Base-by-base conservation (phyloP, 768 basidiomycete species). In the Lactarius evosmus region DNA sequence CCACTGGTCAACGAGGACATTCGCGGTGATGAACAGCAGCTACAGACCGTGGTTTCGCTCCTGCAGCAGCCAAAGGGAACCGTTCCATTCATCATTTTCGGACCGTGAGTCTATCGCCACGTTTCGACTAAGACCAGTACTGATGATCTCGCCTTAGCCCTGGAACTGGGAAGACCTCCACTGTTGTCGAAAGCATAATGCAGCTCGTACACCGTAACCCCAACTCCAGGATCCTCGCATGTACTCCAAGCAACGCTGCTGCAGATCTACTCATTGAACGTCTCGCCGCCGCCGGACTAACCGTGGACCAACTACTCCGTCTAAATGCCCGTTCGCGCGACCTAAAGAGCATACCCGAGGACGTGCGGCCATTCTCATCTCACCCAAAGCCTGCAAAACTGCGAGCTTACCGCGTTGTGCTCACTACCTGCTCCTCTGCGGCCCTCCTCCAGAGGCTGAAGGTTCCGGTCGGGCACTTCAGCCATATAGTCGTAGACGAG, bases 401-500 rank as follows among this genome's bases (percentile, higher is more conserved):
- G 25, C 56, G 61, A 19, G 74, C 71, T 34, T 86, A 75, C 69
- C 78, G 80, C 3, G 82, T 86, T 9, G 75, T 88, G 25, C 80
- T 87, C 0, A 74, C 82, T 4, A 88, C 86, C 0, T 87, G 85
- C 70, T 66, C 84, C 11, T 81, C 83, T 0, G 85, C 78, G 0
- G 77, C 77, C 5, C 75, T 83, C 1, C 78, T 81, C 4, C 77
- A 79, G 30, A 76, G 76, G 5, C 66, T 85, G 9, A 84, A 85
- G 0, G 41, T 85, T 27, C 70, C 73, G 33, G 73, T 78, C 16
- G 86, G 85, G 0, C 83, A 85, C 69, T 88, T 82, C 67, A 80
- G 72, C 0, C 83, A 86, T 65, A 82, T 88, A n/a, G 83, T 88
- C 66, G 73, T 85, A 44, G 86, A 88, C 67, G 86, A 88, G 64